Conservation (phyloP, 2,329 filamentous ascomycete species). For the Raffaelea ambrosiae region DNA sequence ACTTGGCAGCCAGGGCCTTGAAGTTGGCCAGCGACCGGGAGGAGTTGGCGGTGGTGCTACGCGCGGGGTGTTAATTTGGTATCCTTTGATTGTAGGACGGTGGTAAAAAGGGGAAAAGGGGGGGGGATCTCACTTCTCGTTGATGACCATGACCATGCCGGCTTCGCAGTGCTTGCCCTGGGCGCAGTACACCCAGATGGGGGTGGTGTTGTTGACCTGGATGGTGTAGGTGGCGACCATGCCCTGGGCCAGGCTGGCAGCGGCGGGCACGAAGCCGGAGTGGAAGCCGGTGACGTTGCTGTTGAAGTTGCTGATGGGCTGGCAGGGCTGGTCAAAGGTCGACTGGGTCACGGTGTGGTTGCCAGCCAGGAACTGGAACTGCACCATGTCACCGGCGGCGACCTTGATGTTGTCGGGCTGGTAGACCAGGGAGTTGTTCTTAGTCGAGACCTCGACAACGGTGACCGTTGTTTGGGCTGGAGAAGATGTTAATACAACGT, state of each 20-base stretch:
- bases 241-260: slow-evolving; percentile 37
- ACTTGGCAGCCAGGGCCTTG: slow-evolving; percentile 31
- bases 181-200: slow-evolving; percentile 73
- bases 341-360: slow-evolving; percentile 80
- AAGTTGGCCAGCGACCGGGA: slow-evolving; percentile 42
- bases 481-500: background rate
- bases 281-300: slow-evolving; percentile 51
- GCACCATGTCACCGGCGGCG: slow-evolving; percentile 52
- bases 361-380: slow-evolving; percentile 57
- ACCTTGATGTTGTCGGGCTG: slow-evolving; percentile 58
- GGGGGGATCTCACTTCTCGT: slow-evolving; percentile 51
- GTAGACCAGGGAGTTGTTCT: slow-evolving; percentile 51
- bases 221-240: slow-evolving; percentile 62
- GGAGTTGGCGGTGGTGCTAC: slow-evolving; percentile 40
- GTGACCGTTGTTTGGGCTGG: slow-evolving; percentile 35
- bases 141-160: slow-evolving; percentile 71
- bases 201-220: slow-evolving; percentile 57
- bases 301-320: slow-evolving; percentile 32
- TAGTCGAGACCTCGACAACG: slow-evolving; percentile 42
- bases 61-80: too few relatives aligned
- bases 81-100: too few relatives aligned
- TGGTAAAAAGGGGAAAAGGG: background rate
- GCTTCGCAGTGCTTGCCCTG: slow-evolving; percentile 65
- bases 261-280: slow-evolving; percentile 59
- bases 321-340: slow-evolving; percentile 40